These are phyloP conservation scores for Garcia nutans DNA, from an alignment of 345 rosid genomes.

Conservation along the genomic window DNA sequence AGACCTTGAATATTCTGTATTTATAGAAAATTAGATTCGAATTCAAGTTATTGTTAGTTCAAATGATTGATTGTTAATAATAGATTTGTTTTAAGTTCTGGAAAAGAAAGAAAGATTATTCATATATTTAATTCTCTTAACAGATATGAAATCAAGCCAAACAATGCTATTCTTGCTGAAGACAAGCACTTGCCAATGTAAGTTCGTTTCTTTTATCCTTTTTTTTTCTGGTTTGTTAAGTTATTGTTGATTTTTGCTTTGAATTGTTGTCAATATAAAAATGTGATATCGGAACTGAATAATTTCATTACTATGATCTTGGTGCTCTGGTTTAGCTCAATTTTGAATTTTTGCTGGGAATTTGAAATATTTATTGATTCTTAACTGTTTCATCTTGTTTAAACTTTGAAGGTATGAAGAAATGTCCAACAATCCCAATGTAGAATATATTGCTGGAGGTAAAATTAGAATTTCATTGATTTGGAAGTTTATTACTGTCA, in stretches of 20 bases:
- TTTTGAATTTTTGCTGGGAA: no score
- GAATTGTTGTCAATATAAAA: neutral
- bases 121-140: constrained; percentile 1
- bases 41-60: neutral
- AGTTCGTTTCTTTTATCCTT: constrained; percentile 18
- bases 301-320: neutral
- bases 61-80: neutral
- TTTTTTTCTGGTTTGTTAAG: neutral
- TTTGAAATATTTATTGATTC: neutral
- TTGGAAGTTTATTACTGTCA: no score
- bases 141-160: constrained; percentile 82
- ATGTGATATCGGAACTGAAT: neutral
- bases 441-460: no score
- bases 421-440: no score
- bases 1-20: neutral
- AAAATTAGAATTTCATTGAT: no score
- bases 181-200: constrained; percentile 94
- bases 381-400: neutral
- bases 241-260: neutral
- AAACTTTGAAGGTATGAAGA: neutral
- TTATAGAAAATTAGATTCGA: no score
- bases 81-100: neutral
- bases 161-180: constrained; percentile 93
- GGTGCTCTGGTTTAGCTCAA: neutral
- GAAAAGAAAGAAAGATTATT: no score